phyloP scores from a whole-genome alignment of 441 rosid genomes.

The Aleurites moluccanus region DNA sequence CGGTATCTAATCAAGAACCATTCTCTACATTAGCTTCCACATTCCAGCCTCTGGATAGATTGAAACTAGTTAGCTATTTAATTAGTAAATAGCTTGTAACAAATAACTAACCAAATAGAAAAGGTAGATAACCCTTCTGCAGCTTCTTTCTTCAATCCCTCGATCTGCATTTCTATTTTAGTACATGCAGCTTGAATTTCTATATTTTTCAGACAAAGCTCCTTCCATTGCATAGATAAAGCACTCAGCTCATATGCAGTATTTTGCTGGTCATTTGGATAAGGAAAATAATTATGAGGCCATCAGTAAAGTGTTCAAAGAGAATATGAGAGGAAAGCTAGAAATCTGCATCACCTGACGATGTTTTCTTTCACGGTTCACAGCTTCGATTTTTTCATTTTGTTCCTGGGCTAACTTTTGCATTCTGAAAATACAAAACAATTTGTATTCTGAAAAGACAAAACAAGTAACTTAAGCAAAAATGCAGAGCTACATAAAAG shows the following conservation, averaged over 20 bases:
- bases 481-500: slow-evolving; percentile 6
- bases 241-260: slow-evolving; percentile 87
- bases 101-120: slow-evolving; percentile 10
- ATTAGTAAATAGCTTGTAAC: slow-evolving; percentile 11
- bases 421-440: slow-evolving; percentile 48
- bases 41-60: slow-evolving; percentile 69
- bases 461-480: background rate
- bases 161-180: slow-evolving; percentile 57
- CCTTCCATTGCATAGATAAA: slow-evolving; percentile 85
- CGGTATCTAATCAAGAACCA: slow-evolving; percentile 34
- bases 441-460: no score
- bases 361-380: slow-evolving; percentile 88
- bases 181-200: slow-evolving; percentile 78
- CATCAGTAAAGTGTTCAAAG: slow-evolving; percentile 13
- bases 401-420: slow-evolving; percentile 75
- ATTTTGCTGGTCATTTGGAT: slow-evolving; percentile 58
- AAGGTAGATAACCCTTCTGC: slow-evolving; percentile 54
- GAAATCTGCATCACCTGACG: slow-evolving; percentile 67
- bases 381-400: slow-evolving; percentile 75
- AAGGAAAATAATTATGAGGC: slow-evolving; percentile 15
- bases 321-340: slow-evolving; percentile 7
- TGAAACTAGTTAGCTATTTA: slow-evolving; percentile 28
- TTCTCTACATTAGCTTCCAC: slow-evolving; percentile 61
- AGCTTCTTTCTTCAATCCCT: slow-evolving; percentile 69
- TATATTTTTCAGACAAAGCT: slow-evolving; percentile 80